Evolutionary conservation across 805 yeast genomes (phyloP).

Genomic region (Metschnikowia drakensbergensis): DNA sequence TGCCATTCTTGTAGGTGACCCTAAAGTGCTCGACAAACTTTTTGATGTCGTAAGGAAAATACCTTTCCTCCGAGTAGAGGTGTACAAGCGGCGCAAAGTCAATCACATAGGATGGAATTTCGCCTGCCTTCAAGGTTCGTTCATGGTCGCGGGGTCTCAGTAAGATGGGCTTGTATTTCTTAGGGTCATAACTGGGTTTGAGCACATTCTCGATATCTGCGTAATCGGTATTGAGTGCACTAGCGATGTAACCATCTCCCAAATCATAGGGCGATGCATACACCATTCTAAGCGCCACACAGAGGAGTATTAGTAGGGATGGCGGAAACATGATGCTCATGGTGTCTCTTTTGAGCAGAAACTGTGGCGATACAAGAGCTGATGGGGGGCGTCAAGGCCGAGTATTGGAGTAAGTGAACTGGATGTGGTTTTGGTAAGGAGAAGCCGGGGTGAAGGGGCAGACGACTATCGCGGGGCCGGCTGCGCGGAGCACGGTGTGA

Average conservation of each 20-base stretch:
- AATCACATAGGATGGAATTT: conserved; percentile 59
- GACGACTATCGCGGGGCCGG: background rate
- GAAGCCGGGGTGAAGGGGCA: background rate
- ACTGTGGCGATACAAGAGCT: too few relatives aligned
- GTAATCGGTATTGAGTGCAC: conserved; percentile 21
- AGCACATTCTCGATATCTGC: conserved; percentile 26
- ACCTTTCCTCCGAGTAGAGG: conserved; percentile 82
- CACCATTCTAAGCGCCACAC: conserved; percentile 6
- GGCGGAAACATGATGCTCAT: background rate
- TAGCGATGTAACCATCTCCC: conserved; percentile 21
- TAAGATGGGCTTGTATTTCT: conserved; percentile 36
- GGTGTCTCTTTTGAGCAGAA: too few relatives aligned
- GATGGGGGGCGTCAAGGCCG: too few relatives aligned
- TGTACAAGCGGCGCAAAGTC: conserved; percentile 77
- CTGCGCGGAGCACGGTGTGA: background rate
- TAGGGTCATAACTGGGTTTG: conserved; percentile 20
- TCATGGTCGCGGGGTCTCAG: conserved; percentile 30
- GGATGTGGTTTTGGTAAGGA: background rate
- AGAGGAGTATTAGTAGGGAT: conserved; percentile 3
- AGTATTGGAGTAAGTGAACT: too few relatives aligned
- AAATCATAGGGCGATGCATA: conserved; percentile 14
- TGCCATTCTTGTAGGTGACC: conserved; percentile 50
- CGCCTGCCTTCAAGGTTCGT: conserved; percentile 45
- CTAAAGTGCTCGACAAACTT: conserved; percentile 67
- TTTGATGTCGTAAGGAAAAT: conserved; percentile 76